These are phyloP conservation scores for Nannizziopsis arthrosporioides DNA, from an alignment of 2,329 filamentous ascomycete species.

Conservation along the genomic window DNA sequence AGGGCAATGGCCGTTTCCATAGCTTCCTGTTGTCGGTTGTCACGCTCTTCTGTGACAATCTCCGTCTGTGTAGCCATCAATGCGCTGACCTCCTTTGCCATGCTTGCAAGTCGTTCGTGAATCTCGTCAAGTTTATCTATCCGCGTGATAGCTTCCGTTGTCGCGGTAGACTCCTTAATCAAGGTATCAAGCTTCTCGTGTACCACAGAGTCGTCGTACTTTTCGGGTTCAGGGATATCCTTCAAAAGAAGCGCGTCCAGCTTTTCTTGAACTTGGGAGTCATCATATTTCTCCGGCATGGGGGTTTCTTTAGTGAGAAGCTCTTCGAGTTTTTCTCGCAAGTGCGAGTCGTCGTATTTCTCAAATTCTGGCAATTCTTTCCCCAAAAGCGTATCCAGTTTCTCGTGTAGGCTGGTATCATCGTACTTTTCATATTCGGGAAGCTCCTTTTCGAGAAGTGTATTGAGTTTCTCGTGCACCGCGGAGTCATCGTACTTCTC, in stretches of 20 bases:
- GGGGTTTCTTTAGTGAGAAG: constrained; percentile 23
- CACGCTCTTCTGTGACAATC: constrained; percentile 63
- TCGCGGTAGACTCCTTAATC: constrained; percentile 40
- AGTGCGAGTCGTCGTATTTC: constrained; percentile 50
- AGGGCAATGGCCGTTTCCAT: constrained; percentile 71
- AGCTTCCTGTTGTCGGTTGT: constrained; percentile 64
- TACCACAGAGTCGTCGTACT: constrained; percentile 52
- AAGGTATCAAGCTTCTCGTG: constrained; percentile 48
- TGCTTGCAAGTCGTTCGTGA: constrained; percentile 72
- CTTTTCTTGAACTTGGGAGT: constrained; percentile 47
- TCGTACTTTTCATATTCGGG: constrained; percentile 49
- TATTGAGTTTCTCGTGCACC: constrained; percentile 49
- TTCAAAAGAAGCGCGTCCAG: constrained; percentile 37
- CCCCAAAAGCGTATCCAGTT: constrained; percentile 41
- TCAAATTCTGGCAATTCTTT: constrained; percentile 26
- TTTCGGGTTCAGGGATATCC: constrained; percentile 5
- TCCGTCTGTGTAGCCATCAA: constrained; percentile 69
- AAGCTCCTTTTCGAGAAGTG: constrained; percentile 24
- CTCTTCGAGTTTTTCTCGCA: constrained; percentile 49
- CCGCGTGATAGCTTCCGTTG: constrained; percentile 59
- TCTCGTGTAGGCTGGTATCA: constrained; percentile 45
- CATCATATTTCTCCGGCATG: constrained; percentile 50
- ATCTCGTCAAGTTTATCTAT: constrained; percentile 79
- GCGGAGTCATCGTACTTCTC: constrained; percentile 62
- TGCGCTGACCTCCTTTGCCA: constrained; percentile 69